Evolutionary conservation across 1,139 yeast species (phyloP), one percentile per base, ranked within the genome.

Genomic region (Arxiozyma slooffiae): DNA sequence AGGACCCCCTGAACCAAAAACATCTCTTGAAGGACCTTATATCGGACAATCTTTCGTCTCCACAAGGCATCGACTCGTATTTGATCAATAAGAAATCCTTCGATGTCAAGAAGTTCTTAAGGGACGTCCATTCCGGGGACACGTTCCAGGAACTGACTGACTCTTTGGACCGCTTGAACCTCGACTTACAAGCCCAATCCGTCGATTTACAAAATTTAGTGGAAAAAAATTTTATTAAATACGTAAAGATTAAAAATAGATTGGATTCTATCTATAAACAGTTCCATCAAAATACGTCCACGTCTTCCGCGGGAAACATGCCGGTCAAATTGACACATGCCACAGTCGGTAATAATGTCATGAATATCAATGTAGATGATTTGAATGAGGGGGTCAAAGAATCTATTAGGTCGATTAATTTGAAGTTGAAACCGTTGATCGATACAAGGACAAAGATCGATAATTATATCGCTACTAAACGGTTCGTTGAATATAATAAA

Each of bases 351-450:
- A 23, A 40, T 17, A 30, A 42, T 16, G 22, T 16, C 22, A 38
- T 42, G 11, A 38, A 42, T 16, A 42, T 42, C 8, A 20, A 42
- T 30, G 55, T 62, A 37, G 78, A 76, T 51, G 72, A 67, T 39
- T 67, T 81, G 24, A 71, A 74, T 45, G 72, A 71, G 48, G 74
- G 75, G 55, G 69, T 81, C 41, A 76, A 77, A 50, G 70, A 76
- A 47, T 68, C 78, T 1, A 71, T 70, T 38, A 70, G 72, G 45
- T 75, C 79, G n/a, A 83, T 90, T 0, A 75, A 87, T 0, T 71
- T 82, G 54, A 72, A 84, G 64, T 77, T 88, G 55, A 80, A 89
- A 55, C 97, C 97, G 0, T 79, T 90, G 7, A 68, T 82, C 50
- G 84, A 83, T 48, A 79, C 80, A 51, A 77, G 80, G 52, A 70